A percentile compares a stretch with the other conserved stretches of the same genome.
These are phyloP conservation scores for Claviceps fusiformis DNA, from an alignment of 2,329 filamentous ascomycete species.

Conservation along the genomic window DNA sequence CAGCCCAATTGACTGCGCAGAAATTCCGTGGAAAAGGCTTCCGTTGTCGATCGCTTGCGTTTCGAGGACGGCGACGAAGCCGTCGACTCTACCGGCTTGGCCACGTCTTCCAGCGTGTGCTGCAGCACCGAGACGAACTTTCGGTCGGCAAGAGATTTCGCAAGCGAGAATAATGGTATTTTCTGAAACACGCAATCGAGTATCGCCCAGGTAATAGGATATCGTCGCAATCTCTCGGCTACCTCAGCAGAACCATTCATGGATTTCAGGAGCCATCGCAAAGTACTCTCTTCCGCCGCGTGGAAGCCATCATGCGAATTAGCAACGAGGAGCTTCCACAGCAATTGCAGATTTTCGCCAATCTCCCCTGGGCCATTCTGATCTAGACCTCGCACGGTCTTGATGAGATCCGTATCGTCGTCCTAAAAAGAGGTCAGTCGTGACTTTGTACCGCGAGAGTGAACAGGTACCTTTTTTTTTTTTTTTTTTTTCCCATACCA, in stretches of 20 bases:
- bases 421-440: constrained; percentile 11
- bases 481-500: background rate
- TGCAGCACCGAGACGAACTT: constrained; percentile 54
- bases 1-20: constrained; percentile 28
- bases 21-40: constrained; percentile 24
- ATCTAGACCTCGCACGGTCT: constrained; percentile 40
- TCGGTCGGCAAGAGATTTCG: constrained; percentile 56
- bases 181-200: constrained; percentile 45
- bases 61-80: constrained; percentile 21
- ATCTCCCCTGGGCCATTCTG: constrained; percentile 31
- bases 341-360: constrained; percentile 31
- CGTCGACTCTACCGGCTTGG: constrained; percentile 17
- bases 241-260: constrained; percentile 35
- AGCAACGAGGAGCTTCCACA: constrained; percentile 36
- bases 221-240: constrained; percentile 40
- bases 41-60: constrained; percentile 29
- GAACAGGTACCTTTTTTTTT: background rate
- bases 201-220: constrained; percentile 47
- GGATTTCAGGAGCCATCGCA: constrained; percentile 51
- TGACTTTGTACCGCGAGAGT: background rate
- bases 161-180: constrained; percentile 56
- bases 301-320: constrained; percentile 30
- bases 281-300: constrained; percentile 41
- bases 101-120: constrained; percentile 48
- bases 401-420: constrained; percentile 28